These are phyloP conservation scores for Syzygium jambos DNA, from an alignment of 345 rosid genomes.

Conservation along the genomic window DNA sequence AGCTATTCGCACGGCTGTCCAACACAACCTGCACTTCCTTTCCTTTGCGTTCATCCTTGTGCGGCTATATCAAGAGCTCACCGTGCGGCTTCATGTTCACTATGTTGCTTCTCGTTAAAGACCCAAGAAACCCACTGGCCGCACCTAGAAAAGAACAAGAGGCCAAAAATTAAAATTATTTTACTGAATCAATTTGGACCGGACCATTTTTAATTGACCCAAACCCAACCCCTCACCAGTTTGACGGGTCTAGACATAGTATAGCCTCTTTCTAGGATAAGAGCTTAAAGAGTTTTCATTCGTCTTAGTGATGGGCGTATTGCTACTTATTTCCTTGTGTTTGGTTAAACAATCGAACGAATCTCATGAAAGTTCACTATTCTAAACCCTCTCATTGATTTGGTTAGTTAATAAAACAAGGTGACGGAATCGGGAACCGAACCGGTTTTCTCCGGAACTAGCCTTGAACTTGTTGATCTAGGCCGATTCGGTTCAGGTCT, in stretches of 20 bases:
- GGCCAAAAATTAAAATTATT: no score
- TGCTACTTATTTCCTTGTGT: neutral
- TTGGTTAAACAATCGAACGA: neutral
- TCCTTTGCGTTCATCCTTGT: no score
- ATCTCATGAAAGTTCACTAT: neutral
- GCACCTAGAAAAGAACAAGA: no score
- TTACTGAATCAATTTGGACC: neutral
- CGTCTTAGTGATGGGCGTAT: neutral
- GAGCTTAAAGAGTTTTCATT: neutral
- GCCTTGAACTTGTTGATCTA: neutral
- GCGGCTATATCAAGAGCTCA: no score
- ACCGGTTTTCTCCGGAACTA: neutral
- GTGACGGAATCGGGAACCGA: neutral
- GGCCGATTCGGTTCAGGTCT: neutral
- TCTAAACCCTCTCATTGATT: neutral
- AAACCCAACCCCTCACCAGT: neutral
- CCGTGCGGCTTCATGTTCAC: no score
- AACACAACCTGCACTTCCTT: no score
- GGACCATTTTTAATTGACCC: neutral
- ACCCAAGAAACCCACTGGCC: no score
- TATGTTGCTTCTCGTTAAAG: no score
- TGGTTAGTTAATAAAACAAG: neutral
- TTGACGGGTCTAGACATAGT: neutral
- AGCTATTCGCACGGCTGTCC: no score
- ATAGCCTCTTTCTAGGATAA: no score